Conservation (phyloP, 2,329 filamentous ascomycete species). For the Waltergamsia citrina region DNA sequence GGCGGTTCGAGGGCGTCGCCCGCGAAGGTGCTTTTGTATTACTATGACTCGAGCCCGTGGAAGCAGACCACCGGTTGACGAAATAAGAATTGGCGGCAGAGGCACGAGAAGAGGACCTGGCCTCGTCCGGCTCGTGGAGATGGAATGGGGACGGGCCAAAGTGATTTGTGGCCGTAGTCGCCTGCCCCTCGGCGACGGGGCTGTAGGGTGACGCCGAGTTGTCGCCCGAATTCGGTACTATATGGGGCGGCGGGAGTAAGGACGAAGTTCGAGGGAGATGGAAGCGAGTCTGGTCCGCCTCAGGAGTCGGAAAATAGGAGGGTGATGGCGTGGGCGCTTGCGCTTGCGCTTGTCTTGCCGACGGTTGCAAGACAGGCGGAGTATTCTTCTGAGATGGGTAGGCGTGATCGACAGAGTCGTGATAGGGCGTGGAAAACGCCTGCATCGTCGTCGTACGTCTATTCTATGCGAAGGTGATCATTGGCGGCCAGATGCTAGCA, state of each 20-base stretch:
- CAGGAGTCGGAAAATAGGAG: conserved; percentile 11
- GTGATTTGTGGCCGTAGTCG: too few species aligned
- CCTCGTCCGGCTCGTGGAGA: too few species aligned
- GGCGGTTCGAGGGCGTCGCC: conserved; percentile 20
- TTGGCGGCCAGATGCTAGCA: not conserved
- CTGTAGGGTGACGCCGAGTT: conserved; percentile 4
- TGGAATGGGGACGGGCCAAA: too few species aligned
- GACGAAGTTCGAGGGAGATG: conserved; percentile 32
- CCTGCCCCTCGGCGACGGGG: too few species aligned
- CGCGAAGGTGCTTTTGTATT: conserved; percentile 1
- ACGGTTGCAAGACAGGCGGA: not conserved
- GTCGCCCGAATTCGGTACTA: conserved; percentile 9
- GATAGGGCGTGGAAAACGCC: conserved; percentile 1
- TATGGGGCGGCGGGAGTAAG: conserved; percentile 28
- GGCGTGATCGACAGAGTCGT: not conserved
- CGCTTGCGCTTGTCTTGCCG: not conserved
- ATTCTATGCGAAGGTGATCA: not conserved
- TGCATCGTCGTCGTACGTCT: conserved; percentile 1
- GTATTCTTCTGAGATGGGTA: not conserved
- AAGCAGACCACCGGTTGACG: conserved; percentile 44
- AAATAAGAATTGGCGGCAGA: conserved; percentile 26
- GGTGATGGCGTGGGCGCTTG: conserved; percentile 10
- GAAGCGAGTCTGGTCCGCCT: conserved; percentile 16
- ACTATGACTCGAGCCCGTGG: conserved; percentile 36
- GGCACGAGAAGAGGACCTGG: too few species aligned